Conservation (phyloP, 768 basidiomycete species). For the Galerina marginata region DNA sequence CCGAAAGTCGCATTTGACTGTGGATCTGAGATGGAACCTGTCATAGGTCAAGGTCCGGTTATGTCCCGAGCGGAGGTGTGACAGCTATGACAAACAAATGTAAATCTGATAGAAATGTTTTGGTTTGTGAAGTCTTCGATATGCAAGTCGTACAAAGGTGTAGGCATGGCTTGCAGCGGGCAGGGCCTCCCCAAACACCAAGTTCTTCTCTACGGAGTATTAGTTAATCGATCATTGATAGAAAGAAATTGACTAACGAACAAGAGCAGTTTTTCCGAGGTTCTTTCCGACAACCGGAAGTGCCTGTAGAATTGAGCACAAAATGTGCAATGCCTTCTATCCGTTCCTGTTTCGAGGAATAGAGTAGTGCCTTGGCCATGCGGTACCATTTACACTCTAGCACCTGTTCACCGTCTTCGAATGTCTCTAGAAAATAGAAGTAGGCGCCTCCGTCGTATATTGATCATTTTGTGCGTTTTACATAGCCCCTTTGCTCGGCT, state of each 20-base stretch:
- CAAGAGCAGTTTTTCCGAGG: background rate
- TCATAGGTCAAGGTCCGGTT: background rate
- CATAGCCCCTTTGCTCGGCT: slow-evolving; percentile 5
- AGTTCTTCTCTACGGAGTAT: no score
- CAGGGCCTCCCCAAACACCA: no score
- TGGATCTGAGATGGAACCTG: slow-evolving; percentile 7
- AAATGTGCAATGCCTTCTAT: background rate
- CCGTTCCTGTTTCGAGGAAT: slow-evolving; percentile 5
- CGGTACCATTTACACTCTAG: slow-evolving; percentile 8
- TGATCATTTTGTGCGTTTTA: background rate
- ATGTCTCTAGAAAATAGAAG: slow-evolving; percentile 2
- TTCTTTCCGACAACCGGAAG: slow-evolving; percentile 13
- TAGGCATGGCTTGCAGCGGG: no score
- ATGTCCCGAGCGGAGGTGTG: background rate
- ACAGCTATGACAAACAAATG: slow-evolving; percentile 3
- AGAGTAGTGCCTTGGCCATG: slow-evolving; percentile 1
- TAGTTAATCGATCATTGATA: background rate
- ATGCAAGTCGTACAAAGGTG: no score
- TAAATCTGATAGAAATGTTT: background rate
- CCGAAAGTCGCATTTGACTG: background rate
- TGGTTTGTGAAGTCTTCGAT: background rate
- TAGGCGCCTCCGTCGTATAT: background rate
- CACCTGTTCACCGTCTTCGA: background rate
- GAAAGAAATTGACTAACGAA: background rate
- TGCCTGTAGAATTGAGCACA: slow-evolving; percentile 6